Evolutionary conservation across 495 filamentous ascomycete genomes (phyloP), one percentile per base, ranked within the genome.

Genomic region (Cudoniella acicularis): DNA sequence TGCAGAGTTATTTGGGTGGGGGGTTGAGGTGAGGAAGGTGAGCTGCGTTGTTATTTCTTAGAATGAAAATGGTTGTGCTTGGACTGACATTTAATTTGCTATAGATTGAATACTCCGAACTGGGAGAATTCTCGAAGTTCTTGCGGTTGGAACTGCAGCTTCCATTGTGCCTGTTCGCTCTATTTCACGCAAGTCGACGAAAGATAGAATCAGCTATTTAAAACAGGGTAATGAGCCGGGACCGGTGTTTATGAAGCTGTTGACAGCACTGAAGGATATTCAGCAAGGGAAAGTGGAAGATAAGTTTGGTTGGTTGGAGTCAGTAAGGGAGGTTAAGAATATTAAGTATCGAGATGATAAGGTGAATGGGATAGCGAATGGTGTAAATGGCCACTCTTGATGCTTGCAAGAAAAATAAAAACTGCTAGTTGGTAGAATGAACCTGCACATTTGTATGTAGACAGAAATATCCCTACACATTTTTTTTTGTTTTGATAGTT

Each of bases 141-240:
- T 95, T 74, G 92, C 92, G 2, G 89, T 88, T 1, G 92, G 92
- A 0, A 97, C 92, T 0, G 92, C 92, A 4, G 92, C 92, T 0
- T 88, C 89, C 0, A 73, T 97, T 42, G 90, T 96, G 10, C 92
- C 92, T 1, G 88, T 97, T 67, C 83, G 84, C 49, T 90, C 85
- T 51, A 94, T 97, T 64, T 88, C 87, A 1, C 83, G 87, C 43
- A 46, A 46, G n/a, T 46, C 43, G 6, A n/a, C 43, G 4, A n/a
- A 21, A n/a, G 43, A 46, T 63, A 41, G 2, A 10, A 53, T 9
- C 61, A 54, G 21, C 24, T 30, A 3, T 17, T 27, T 16, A n/a
- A 10, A n/a, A 45, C 2, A 46, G 8, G 43, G 43, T 4, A 46
- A 46, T 6, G 43, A 8, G 6, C 8, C 43, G 8, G 43, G 43